A percentile compares a stretch with the other conserved stretches of the same genome.
phyloP scores from a whole-genome alignment of 2,329 filamentous ascomycete genomes.

The Alternaria novae-zelandiae region DNA sequence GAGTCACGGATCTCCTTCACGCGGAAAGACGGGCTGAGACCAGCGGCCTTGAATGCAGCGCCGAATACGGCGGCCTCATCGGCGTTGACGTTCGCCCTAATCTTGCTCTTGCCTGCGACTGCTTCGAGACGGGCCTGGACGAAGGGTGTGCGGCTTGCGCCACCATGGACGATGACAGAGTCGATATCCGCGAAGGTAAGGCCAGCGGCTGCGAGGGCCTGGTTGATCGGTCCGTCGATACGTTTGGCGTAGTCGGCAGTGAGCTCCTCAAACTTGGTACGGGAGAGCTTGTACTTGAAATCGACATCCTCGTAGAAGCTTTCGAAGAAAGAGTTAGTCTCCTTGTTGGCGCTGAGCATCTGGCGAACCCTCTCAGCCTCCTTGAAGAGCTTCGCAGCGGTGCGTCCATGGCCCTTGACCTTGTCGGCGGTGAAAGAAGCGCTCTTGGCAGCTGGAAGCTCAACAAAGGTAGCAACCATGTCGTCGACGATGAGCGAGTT shows the following conservation, averaged over 20 bases:
- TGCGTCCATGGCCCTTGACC: conserved; percentile 78
- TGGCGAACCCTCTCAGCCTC: conserved; percentile 88
- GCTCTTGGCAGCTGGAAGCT: conserved; percentile 68
- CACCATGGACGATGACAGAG: conserved; percentile 92
- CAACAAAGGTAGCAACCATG: conserved; percentile 81
- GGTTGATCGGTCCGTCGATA: conserved; percentile 71
- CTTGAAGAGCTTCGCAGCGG: conserved; percentile 89
- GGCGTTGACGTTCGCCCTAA: conserved; percentile 93
- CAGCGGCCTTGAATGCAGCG: conserved; percentile 90
- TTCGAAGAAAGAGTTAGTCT: conserved; percentile 82
- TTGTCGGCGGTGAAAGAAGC: conserved; percentile 66
- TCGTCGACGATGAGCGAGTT: conserved; percentile 89
- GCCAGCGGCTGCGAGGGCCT: conserved; percentile 75
- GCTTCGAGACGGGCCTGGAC: conserved; percentile 88
- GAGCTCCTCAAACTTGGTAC: conserved; percentile 81
- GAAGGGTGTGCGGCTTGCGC: conserved; percentile 88
- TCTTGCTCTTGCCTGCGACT: conserved; percentile 75
- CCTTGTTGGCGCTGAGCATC: conserved; percentile 89
- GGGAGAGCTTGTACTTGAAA: conserved; percentile 87
- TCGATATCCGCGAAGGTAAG: conserved; percentile 78
- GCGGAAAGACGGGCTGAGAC: conserved; percentile 91
- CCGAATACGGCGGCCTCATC: conserved; percentile 97
- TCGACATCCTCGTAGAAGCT: conserved; percentile 89
- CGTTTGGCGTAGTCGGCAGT: conserved; percentile 71
- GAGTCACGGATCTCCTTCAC: conserved; percentile 92